Conservation (phyloP, 2,329 filamentous ascomycete genomes). For the Talaromyces funiculosus region DNA sequence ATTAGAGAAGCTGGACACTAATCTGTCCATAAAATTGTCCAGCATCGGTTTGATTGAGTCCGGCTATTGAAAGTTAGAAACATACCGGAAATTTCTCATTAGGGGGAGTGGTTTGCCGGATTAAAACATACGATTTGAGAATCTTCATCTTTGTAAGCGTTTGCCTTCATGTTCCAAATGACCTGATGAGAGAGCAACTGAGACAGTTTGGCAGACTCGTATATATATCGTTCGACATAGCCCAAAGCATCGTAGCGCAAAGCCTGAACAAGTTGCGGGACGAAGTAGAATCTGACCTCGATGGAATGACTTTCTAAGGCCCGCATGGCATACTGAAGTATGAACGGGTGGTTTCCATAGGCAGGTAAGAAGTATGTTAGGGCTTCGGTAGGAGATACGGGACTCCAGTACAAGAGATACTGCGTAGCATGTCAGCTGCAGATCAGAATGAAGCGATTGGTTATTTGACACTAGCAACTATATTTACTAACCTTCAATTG, state of each 20-base stretch:
- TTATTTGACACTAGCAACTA: not conserved
- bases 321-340: slow-evolving; percentile 95
- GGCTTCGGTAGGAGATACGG: slow-evolving; percentile 87
- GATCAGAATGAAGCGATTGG: not conserved
- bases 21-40: slow-evolving; percentile 78
- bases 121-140: slow-evolving; percentile 62
- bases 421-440: slow-evolving; percentile 37
- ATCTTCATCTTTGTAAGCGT: slow-evolving; percentile 95
- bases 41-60: slow-evolving; percentile 90
- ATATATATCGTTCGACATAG: slow-evolving; percentile 92
- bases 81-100: slow-evolving; percentile 13
- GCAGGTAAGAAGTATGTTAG: slow-evolving; percentile 88
- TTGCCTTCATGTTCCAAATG: slow-evolving; percentile 99
- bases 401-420: slow-evolving; percentile 89
- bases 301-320: slow-evolving; percentile 89
- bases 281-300: slow-evolving; percentile 98
- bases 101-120: not conserved
- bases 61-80: slow-evolving; percentile 47
- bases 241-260: slow-evolving; percentile 88
- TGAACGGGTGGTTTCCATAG: slow-evolving; percentile 84
- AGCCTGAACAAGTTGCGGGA: slow-evolving; percentile 94
- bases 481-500: slow-evolving; percentile 76
- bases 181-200: slow-evolving; percentile 98
- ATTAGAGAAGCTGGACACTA: slow-evolving; percentile 74
- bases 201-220: slow-evolving; percentile 96